Percentiles rank a stretch among this genome's conserved stretches.
These are phyloP conservation scores for Nigrospora sphaerica DNA, from an alignment of 2,329 filamentous ascomycete genomes.

Conservation along the genomic window DNA sequence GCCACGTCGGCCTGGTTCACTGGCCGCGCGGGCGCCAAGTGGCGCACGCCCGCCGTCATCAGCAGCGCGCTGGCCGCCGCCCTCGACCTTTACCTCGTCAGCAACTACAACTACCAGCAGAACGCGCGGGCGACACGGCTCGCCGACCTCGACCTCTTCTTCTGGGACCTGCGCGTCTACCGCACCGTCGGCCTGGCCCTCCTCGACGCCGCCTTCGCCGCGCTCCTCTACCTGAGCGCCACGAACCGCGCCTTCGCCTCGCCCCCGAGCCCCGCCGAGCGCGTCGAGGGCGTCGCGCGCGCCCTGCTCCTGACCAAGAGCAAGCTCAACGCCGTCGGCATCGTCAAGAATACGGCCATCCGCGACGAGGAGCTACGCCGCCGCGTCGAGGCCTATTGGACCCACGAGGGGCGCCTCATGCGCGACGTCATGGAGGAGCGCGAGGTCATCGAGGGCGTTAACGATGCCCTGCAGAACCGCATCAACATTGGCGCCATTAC, in stretches of 20 bases:
- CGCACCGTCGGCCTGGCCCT: constrained; percentile 58
- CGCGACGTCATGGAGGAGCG: constrained; percentile 71
- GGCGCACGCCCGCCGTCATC: constrained; percentile 65
- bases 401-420: constrained; percentile 66
- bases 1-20: constrained; percentile 64
- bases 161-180: constrained; percentile 60
- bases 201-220: constrained; percentile 58
- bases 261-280: constrained; percentile 54
- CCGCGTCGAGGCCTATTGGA: constrained; percentile 69
- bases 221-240: constrained; percentile 64
- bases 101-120: constrained; percentile 55
- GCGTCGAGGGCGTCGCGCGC: constrained; percentile 53
- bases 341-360: constrained; percentile 73
- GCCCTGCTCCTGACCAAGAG: constrained; percentile 52
- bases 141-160: constrained; percentile 60
- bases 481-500: constrained; percentile 56
- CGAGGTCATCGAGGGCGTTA: constrained; percentile 65
- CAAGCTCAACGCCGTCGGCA: constrained; percentile 64
- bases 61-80: constrained; percentile 49
- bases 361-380: constrained; percentile 65
- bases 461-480: constrained; percentile 56
- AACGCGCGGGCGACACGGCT: constrained; percentile 58
- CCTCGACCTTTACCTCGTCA: constrained; percentile 59
- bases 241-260: constrained; percentile 73
- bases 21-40: constrained; percentile 56